Evolutionary conservation across 495 filamentous ascomycete species (phyloP).

Genomic region (Penicillium pulvis): DNA sequence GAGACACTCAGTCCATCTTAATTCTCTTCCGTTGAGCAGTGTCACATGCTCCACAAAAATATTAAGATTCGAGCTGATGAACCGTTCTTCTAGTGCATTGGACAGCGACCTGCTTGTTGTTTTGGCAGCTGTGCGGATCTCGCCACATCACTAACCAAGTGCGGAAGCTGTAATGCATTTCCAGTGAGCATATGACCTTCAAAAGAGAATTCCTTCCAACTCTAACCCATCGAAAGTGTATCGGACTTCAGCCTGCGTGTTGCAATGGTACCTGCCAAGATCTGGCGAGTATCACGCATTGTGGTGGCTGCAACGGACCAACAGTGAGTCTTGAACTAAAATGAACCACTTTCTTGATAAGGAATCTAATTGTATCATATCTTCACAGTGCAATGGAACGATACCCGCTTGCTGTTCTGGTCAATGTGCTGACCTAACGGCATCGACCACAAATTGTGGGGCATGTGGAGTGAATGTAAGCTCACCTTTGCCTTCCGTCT

Average conservation of each 20-base stretch:
- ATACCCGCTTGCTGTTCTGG: constrained; percentile 21
- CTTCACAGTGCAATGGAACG: constrained; percentile 14
- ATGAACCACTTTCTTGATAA: neutral
- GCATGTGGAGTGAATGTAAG: constrained; percentile 15
- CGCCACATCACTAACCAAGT: constrained; percentile 6
- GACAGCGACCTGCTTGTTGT: constrained; percentile 19
- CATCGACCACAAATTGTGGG: constrained; percentile 18
- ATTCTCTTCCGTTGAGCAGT: neutral
- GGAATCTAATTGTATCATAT: neutral
- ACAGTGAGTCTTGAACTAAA: constrained; percentile 6
- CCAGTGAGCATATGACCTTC: constrained; percentile 9
- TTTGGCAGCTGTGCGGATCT: constrained; percentile 19
- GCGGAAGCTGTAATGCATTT: constrained; percentile 14
- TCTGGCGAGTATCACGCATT: constrained; percentile 8
- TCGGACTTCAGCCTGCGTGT: constrained; percentile 13
- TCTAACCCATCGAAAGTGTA: constrained; percentile 1
- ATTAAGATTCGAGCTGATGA: neutral
- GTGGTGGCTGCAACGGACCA: constrained; percentile 16
- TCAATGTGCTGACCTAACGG: constrained; percentile 15
- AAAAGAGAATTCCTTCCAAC: neutral
- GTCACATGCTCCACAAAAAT: neutral
- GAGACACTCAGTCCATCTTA: too few relatives aligned
- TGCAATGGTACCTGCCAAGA: constrained; percentile 19
- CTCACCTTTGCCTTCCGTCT: neutral
- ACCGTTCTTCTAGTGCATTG: constrained; percentile 14